Conservation (phyloP, 345 rosid genomes). For the Erysimum cheiranthoides region DNA sequence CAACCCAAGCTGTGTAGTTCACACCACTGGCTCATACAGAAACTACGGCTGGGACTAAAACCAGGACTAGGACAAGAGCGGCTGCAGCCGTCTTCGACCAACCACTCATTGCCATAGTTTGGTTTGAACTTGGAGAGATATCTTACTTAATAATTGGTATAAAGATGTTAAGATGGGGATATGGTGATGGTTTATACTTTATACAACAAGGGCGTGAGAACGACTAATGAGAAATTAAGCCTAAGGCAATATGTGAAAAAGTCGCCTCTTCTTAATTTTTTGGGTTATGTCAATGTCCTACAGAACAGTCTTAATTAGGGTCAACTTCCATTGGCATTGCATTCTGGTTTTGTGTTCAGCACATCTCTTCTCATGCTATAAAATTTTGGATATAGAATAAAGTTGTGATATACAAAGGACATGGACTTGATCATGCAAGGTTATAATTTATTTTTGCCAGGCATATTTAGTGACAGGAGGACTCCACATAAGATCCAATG, state of each 20-base stretch:
- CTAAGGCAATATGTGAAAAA: neutral
- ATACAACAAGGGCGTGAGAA: neutral
- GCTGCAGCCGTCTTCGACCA: neutral
- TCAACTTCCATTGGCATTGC: slow-evolving; percentile 2
- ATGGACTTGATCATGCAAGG: neutral
- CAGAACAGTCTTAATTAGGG: slow-evolving; percentile 4
- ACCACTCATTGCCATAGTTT: neutral
- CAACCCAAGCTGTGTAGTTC: slow-evolving; percentile 38
- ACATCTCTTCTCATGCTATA: slow-evolving; percentile 8
- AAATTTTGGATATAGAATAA: neutral
- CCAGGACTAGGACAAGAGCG: slow-evolving; percentile 27
- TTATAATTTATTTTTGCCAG: neutral
- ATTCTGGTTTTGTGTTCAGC: slow-evolving; percentile 17
- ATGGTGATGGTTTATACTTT: neutral
- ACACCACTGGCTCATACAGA: slow-evolving; percentile 30
- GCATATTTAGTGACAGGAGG: neutral
- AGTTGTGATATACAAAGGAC: neutral
- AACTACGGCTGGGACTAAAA: slow-evolving; percentile 20
- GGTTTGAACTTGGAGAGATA: neutral
- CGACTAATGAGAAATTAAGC: neutral
- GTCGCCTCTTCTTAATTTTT: neutral
- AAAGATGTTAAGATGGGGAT: neutral
- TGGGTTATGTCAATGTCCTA: neutral
- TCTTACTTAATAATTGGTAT: neutral
- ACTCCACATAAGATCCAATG: neutral